phyloP scores from a whole-genome alignment of 1,284 basidiomycete genomes.

The Entoloma clypeatum region DNA sequence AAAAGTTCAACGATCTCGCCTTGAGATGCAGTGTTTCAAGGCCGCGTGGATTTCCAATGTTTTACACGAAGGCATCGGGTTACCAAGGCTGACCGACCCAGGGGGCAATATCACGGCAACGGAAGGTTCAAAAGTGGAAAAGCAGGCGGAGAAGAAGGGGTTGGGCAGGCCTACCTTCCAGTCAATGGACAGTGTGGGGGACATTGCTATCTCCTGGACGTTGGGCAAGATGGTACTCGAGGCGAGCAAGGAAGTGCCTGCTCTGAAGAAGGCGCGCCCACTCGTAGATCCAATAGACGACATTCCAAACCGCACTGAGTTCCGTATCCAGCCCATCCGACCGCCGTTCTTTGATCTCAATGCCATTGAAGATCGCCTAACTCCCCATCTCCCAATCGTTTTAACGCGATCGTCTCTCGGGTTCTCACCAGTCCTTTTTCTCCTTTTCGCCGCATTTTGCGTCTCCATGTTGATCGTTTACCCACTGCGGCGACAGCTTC shows the following conservation, averaged over 20 bases:
- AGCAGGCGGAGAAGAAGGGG: slow-evolving; percentile 78
- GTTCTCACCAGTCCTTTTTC: slow-evolving; percentile 60
- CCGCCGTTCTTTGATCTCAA: slow-evolving; percentile 58
- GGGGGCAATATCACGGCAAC: slow-evolving; percentile 65
- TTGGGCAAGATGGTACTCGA: slow-evolving; percentile 98
- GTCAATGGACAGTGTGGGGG: slow-evolving; percentile 86
- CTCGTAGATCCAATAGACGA: slow-evolving; percentile 68
- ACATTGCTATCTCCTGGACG: slow-evolving; percentile 96
- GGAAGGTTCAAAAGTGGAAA: slow-evolving; percentile 61
- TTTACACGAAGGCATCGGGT: slow-evolving; percentile 92
- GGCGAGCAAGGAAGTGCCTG: slow-evolving; percentile 80
- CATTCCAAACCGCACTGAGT: slow-evolving; percentile 44
- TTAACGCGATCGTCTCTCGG: slow-evolving; percentile 61
- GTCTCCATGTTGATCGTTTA: slow-evolving; percentile 41
- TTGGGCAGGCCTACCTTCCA: slow-evolving; percentile 82
- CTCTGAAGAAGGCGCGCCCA: slow-evolving; percentile 45
- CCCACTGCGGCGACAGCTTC: slow-evolving; percentile 54
- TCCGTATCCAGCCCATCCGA: slow-evolving; percentile 57
- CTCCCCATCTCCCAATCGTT: slow-evolving; percentile 57
- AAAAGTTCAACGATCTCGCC: slow-evolving; percentile 74
- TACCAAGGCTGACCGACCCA: slow-evolving; percentile 87
- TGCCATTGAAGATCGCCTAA: slow-evolving; percentile 57
- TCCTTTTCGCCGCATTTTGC: slow-evolving; percentile 48
- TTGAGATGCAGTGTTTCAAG: slow-evolving; percentile 99
- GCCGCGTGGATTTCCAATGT: slow-evolving; percentile 98